Conservation (phyloP, 306 rosid genomes). For the Senna siamea region DNA sequence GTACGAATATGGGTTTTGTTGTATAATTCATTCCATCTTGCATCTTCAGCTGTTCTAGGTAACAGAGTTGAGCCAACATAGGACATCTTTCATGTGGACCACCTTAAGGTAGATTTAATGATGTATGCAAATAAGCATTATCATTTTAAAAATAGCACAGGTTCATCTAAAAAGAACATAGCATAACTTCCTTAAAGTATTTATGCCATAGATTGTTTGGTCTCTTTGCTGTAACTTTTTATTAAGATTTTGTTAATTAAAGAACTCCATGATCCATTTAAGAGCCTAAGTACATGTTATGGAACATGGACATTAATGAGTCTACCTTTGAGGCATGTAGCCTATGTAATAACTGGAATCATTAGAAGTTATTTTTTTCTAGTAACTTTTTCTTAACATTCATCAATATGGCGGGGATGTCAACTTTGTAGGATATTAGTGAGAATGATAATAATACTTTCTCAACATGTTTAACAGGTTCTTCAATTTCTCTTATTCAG, state of each 20-base stretch:
- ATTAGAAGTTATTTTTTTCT: too few species aligned
- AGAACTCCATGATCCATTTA: too few species aligned
- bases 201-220: too few species aligned
- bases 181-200: too few species aligned
- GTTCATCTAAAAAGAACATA: too few species aligned
- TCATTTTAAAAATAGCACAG: background rate
- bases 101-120: slow-evolving; percentile 5
- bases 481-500: slow-evolving; percentile 2
- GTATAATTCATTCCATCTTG: background rate
- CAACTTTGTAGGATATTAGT: background rate
- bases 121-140: background rate
- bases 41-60: background rate
- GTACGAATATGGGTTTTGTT: background rate
- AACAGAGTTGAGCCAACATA: background rate
- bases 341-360: too few species aligned
- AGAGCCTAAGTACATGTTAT: too few species aligned
- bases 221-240: too few species aligned
- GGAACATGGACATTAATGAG: too few species aligned
- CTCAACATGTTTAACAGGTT: slow-evolving; percentile 15
- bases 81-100: background rate
- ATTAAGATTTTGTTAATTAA: too few species aligned
- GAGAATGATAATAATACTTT: slow-evolving; percentile 18
- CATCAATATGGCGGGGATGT: slow-evolving; percentile 16
- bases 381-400: slow-evolving; percentile 6
- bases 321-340: too few species aligned